A percentile compares a stretch with the other conserved stretches of the same genome.
phyloP scores from a whole-genome alignment of 306 rosid genomes.

The Lotus japonicus region DNA sequence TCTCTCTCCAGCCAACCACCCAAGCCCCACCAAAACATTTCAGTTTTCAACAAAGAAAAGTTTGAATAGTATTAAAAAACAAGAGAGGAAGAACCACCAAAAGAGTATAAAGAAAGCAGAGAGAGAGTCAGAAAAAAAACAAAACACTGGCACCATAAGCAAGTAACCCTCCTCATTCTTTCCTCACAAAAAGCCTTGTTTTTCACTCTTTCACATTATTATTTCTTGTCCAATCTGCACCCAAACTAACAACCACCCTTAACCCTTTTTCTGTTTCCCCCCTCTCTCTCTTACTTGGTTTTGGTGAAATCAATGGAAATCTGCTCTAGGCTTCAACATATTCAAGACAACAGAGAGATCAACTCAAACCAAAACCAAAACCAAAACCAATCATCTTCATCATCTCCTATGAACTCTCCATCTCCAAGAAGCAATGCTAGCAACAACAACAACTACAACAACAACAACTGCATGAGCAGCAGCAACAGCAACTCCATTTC shows the following conservation, averaged over 20 bases:
- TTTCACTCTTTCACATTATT: conserved; percentile 35
- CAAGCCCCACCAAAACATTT: conserved; percentile 3
- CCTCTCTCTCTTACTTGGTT: too few species aligned
- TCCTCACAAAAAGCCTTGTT: conserved; percentile 37
- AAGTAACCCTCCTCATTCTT: conserved; percentile 20
- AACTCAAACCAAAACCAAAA: not conserved
- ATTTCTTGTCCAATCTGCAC: conserved; percentile 24
- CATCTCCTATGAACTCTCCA: conserved; percentile 55
- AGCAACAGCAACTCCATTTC: conserved; percentile 29
- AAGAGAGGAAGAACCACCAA: too few species aligned
- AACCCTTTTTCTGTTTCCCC: not conserved
- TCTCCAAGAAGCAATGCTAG: conserved; percentile 61
- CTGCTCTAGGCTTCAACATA: conserved; percentile 37
- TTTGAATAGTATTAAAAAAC: conserved; percentile 1
- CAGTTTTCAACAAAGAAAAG: not conserved
- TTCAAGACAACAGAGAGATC: conserved; percentile 42
- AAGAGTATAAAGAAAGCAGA: conserved; percentile 27
- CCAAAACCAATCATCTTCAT: too few species aligned
- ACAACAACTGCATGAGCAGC: conserved; percentile 27
- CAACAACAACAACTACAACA: conserved; percentile 24
- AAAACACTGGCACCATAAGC: conserved; percentile 34
- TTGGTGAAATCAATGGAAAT: conserved; percentile 52
- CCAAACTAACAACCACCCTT: conserved; percentile 37
- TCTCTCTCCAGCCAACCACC: conserved; percentile 25
- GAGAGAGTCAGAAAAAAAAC: conserved; percentile 32